Percentiles rank a stretch among this genome's conserved stretches.
Conservation (phyloP, 805 yeast species). For the Schwanniomyces occidentalis region DNA sequence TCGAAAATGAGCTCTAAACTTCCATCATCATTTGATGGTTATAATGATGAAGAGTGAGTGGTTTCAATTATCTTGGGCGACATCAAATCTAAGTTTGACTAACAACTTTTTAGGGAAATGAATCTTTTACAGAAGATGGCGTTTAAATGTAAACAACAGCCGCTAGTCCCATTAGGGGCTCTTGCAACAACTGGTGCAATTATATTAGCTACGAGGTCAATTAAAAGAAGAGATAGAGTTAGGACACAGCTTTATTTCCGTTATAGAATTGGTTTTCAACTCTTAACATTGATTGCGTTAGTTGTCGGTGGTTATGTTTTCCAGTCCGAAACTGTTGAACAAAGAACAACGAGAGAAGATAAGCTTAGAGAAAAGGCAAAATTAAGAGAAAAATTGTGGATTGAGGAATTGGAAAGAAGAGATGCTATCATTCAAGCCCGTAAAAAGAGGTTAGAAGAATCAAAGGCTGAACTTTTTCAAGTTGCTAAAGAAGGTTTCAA, state of each 20-base stretch:
- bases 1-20: slow-evolving; percentile 21
- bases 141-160: slow-evolving; percentile 76
- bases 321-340: slow-evolving; percentile 50
- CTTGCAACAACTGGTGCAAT: slow-evolving; percentile 81
- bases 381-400: slow-evolving; percentile 83
- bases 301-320: slow-evolving; percentile 76
- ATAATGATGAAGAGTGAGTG: slow-evolving; percentile 44
- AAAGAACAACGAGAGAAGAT: slow-evolving; percentile 60
- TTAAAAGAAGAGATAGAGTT: slow-evolving; percentile 67
- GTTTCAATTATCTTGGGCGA: slow-evolving; percentile 19
- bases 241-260: slow-evolving; percentile 86
- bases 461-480: slow-evolving; percentile 44
- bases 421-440: slow-evolving; percentile 72
- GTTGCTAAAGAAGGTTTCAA: slow-evolving; percentile 37
- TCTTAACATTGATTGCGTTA: slow-evolving; percentile 77
- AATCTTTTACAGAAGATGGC: slow-evolving; percentile 56
- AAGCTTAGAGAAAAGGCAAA: slow-evolving; percentile 74
- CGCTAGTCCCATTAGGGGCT: slow-evolving; percentile 83
- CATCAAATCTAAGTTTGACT: slow-evolving; percentile 4
- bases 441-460: slow-evolving; percentile 64
- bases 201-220: slow-evolving; percentile 70
- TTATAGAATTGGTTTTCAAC: slow-evolving; percentile 87
- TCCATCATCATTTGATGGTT: slow-evolving; percentile 53
- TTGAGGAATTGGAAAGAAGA: slow-evolving; percentile 84
- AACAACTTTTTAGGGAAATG: slow-evolving; percentile 30